These are phyloP conservation scores for Blastomyces emzantsi DNA, from an alignment of 2,329 filamentous ascomycete genomes.

Conservation along the genomic window DNA sequence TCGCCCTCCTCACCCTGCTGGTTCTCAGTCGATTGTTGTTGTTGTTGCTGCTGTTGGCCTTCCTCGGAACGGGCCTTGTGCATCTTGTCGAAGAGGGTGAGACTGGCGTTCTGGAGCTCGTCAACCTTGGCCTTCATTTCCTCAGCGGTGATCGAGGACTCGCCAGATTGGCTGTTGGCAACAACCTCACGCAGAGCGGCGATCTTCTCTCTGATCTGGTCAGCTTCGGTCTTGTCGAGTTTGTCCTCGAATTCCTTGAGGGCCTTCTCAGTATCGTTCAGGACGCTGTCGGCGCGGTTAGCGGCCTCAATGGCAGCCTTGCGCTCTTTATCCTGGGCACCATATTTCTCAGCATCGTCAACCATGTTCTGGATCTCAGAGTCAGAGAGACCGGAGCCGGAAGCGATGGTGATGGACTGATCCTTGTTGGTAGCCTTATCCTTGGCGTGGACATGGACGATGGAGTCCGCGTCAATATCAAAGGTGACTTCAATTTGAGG, in stretches of 20 bases:
- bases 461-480: constrained; percentile 96
- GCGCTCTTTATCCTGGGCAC: constrained; percentile 90
- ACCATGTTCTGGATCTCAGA: constrained; percentile 96
- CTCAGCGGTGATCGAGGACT: constrained; percentile 73
- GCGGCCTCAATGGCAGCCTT: constrained; percentile 91
- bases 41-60: constrained; percentile 45
- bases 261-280: constrained; percentile 98
- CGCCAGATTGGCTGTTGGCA: constrained; percentile 87
- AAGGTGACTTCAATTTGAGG: constrained; percentile 97
- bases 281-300: constrained; percentile 92
- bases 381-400: constrained; percentile 92
- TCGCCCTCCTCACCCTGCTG: constrained; percentile 50
- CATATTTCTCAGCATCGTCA: constrained; percentile 93
- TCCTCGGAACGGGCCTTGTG: constrained; percentile 82
- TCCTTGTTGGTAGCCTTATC: constrained; percentile 99
- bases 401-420: constrained; percentile 98
- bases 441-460: constrained; percentile 96
- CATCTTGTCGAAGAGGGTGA: constrained; percentile 99
- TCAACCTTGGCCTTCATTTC: constrained; percentile 99
- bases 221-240: constrained; percentile 92
- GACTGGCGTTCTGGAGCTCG: constrained; percentile 87
- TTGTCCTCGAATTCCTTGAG: constrained; percentile 94
- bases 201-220: constrained; percentile 92
- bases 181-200: constrained; percentile 75
- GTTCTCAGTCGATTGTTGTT: constrained; percentile 41